Percentiles rank a stretch among this genome's conserved stretches.
phyloP scores from a whole-genome alignment of 177 flowering plant genomes.

The Tripterygium wilfordii region DNA sequence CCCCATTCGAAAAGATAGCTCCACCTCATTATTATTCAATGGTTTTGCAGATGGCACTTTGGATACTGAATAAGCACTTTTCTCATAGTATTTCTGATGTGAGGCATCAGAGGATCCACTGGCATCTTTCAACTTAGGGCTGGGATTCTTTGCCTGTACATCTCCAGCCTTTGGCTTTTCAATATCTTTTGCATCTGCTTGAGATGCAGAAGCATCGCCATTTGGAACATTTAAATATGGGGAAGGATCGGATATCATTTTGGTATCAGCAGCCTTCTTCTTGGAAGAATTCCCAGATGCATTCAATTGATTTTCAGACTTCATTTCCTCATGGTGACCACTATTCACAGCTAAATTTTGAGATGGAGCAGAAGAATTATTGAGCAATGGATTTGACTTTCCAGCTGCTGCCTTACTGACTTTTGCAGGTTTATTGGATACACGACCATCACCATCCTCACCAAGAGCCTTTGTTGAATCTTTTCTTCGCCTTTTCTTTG shows the following conservation, averaged over 20 bases:
- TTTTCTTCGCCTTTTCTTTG: constrained; percentile 83
- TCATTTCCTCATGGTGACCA: constrained; percentile 34
- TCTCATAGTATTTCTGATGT: constrained; percentile 37
- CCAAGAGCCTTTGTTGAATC: constrained; percentile 38
- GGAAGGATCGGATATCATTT: constrained; percentile 22
- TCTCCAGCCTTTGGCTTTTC: constrained; percentile 44
- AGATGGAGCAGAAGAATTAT: constrained; percentile 26
- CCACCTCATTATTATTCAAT: constrained; percentile 23
- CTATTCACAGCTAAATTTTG: constrained; percentile 20
- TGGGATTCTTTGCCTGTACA: constrained; percentile 28
- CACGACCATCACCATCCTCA: constrained; percentile 38
- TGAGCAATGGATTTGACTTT: constrained; percentile 30
- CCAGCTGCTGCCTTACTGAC: constrained; percentile 43
- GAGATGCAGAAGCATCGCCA: constrained; percentile 31
- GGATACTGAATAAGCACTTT: constrained; percentile 25
- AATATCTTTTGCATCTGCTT: constrained; percentile 31
- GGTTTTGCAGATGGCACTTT: constrained; percentile 37
- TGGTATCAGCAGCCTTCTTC: constrained; percentile 45
- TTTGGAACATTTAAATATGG: constrained; percentile 27
- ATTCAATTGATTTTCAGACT: constrained; percentile 28
- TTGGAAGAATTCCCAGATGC: constrained; percentile 26
- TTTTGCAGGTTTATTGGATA: constrained; percentile 51
- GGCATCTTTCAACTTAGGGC: constrained; percentile 37
- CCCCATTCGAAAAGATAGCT: constrained; percentile 28
- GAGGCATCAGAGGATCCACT: constrained; percentile 34